Conservation (phyloP, 140 eudicot genomes). For the Ambrosia hybrid region DNA sequence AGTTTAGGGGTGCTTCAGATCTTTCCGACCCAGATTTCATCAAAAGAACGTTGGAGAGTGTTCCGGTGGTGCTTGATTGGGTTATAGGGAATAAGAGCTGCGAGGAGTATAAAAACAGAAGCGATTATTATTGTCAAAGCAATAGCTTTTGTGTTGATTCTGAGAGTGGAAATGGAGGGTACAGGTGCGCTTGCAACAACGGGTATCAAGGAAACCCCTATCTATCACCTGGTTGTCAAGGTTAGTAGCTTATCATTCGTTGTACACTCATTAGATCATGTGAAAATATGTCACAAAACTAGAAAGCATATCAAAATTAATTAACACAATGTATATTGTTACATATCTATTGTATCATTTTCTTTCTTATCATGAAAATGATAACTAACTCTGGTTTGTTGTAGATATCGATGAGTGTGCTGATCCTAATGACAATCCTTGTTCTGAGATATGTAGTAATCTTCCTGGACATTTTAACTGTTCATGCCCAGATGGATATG, state of each 20-base stretch:
- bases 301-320: too few species aligned
- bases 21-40: slow-evolving; percentile 1
- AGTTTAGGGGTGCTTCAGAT: slow-evolving; percentile 28
- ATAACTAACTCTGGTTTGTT: not conserved
- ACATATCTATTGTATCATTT: too few species aligned
- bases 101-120: slow-evolving; percentile 1
- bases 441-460: slow-evolving; percentile 37
- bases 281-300: too few species aligned
- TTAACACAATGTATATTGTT: too few species aligned
- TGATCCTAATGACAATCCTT: slow-evolving; percentile 24
- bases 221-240: slow-evolving; percentile 41
- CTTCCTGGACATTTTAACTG: slow-evolving; percentile 31
- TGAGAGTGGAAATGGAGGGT: slow-evolving; percentile 29
- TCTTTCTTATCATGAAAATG: too few species aligned
- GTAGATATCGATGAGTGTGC: slow-evolving; percentile 45
- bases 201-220: slow-evolving; percentile 45
- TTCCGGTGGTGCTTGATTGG: slow-evolving; percentile 34
- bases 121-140: slow-evolving; percentile 19
- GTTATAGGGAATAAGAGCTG: slow-evolving; percentile 30
- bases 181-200: slow-evolving; percentile 29
- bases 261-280: too few species aligned
- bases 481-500: slow-evolving; percentile 33
- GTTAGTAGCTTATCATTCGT: slow-evolving; percentile 18
- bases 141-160: slow-evolving; percentile 40
- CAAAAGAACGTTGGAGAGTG: not conserved